phyloP scores from a whole-genome alignment of 352 stramenopile genomes.

The Pythium sukuiense region DNA sequence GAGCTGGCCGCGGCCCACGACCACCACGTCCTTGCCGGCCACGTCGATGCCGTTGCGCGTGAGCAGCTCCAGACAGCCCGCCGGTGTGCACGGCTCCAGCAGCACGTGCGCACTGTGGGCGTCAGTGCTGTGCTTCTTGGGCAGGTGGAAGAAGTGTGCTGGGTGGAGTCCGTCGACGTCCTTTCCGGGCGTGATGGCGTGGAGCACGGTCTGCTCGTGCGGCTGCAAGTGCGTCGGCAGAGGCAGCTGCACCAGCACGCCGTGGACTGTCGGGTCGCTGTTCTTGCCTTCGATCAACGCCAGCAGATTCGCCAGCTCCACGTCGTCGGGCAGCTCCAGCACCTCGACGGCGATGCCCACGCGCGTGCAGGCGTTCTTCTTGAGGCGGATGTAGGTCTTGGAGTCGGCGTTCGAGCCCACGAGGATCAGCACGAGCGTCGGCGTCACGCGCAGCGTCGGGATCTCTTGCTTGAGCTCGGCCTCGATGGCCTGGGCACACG shows the following conservation, averaged over 20 bases:
- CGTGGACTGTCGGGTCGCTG: conserved; percentile 87
- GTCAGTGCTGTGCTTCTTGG: conserved; percentile 20
- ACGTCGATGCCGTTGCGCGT: conserved; percentile 84
- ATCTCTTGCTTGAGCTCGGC: conserved; percentile 83
- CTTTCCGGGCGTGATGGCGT: conserved; percentile 90
- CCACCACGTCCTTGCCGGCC: conserved; percentile 94
- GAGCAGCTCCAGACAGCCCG: conserved; percentile 75
- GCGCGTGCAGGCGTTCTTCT: conserved; percentile 97
- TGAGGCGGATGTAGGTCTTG: conserved; percentile 97
- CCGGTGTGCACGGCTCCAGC: conserved; percentile 91
- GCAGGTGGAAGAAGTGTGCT: conserved; percentile 93
- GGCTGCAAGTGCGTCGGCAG: conserved; percentile 53
- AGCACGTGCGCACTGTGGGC: conserved; percentile 59
- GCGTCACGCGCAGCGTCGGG: conserved; percentile 40
- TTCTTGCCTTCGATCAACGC: conserved; percentile 85
- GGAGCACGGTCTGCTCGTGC: conserved; percentile 91
- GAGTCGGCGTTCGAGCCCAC: conserved; percentile 93
- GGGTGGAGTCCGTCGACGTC: conserved; percentile 99
- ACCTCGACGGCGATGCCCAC: conserved; percentile 91
- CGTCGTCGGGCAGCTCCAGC: conserved; percentile 49
- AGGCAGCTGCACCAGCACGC: conserved; percentile 94
- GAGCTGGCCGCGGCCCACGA: conserved; percentile 96
- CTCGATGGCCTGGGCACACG: conserved; percentile 83
- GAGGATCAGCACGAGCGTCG: conserved; percentile 94
- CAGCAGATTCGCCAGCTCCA: conserved; percentile 48